Conservation (phyloP, 2,329 filamentous ascomycete genomes). For the Eurotiales sp. region DNA sequence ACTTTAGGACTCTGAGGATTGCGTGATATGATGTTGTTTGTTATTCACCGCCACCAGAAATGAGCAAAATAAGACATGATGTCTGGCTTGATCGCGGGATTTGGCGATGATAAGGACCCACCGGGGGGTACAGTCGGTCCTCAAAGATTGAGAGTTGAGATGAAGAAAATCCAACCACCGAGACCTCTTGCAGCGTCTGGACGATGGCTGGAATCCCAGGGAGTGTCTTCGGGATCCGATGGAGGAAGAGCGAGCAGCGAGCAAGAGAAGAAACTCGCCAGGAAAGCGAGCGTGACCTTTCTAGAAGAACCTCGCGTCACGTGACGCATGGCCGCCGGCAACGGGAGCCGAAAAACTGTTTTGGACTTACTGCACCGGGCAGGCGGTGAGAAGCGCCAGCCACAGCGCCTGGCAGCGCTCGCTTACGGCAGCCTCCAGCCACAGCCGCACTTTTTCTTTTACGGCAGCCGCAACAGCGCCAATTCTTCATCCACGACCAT, state of each 20-base stretch:
- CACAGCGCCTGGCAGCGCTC: conserved; percentile 26
- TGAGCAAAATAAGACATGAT: conserved; percentile 30
- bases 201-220: no score
- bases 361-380: background rate
- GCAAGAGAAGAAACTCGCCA: background rate
- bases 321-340: conserved; percentile 2
- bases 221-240: background rate
- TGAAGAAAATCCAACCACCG: no score
- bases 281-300: conserved; percentile 8
- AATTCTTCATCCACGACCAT: conserved; percentile 28
- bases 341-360: background rate
- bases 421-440: conserved; percentile 35
- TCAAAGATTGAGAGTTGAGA: no score
- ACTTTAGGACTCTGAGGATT: background rate
- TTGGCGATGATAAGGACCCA: conserved; percentile 13
- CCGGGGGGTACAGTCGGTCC: background rate
- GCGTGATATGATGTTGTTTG: conserved; percentile 17
- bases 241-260: background rate
- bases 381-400: conserved; percentile 19
- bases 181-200: no score
- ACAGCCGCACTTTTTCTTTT: conserved; percentile 29
- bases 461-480: conserved; percentile 19
- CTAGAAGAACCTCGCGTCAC: conserved; percentile 13
- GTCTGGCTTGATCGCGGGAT: conserved; percentile 24
- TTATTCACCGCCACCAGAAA: conserved; percentile 36